Conservation (phyloP, 73 alveolate genomes). For the Stentor coeruleus region DNA sequence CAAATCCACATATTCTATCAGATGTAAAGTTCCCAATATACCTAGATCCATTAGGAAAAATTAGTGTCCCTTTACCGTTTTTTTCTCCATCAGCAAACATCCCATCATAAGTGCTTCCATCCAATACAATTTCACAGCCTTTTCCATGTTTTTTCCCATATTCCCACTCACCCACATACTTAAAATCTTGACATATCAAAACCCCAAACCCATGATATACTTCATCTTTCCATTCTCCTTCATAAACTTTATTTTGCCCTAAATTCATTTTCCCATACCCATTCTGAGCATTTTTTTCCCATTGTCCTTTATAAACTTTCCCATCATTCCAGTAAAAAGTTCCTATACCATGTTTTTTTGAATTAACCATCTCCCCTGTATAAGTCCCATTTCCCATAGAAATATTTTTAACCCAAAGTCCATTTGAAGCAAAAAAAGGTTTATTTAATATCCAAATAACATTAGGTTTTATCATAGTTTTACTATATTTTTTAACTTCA, state of each 20-base stretch:
- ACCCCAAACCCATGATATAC: constrained; percentile 51
- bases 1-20: constrained; percentile 53
- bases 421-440: too few relatives aligned
- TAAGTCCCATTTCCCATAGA: too few relatives aligned
- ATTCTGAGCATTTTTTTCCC: constrained; percentile 28
- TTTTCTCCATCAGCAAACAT: constrained; percentile 27
- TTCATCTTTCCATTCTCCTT: constrained; percentile 50
- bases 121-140: not conserved
- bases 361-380: too few relatives aligned
- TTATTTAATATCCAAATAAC: too few relatives aligned
- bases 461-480: too few relatives aligned
- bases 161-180: constrained; percentile 28
- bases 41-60: constrained; percentile 40
- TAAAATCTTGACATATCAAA: constrained; percentile 25
- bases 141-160: not conserved
- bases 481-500: too few relatives aligned
- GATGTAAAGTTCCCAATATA: constrained; percentile 38
- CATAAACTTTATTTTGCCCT: constrained; percentile 47
- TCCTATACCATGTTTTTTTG: constrained; percentile 37
- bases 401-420: too few relatives aligned
- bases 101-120: constrained; percentile 50
- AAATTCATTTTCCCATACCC: constrained; percentile 47
- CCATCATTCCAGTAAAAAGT: constrained; percentile 33
- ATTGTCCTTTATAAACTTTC: constrained; percentile 34
- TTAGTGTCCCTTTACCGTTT: constrained; percentile 23